Conservation (phyloP, 352 stramenopile species). For the Pythium rhizo-oryzae region DNA sequence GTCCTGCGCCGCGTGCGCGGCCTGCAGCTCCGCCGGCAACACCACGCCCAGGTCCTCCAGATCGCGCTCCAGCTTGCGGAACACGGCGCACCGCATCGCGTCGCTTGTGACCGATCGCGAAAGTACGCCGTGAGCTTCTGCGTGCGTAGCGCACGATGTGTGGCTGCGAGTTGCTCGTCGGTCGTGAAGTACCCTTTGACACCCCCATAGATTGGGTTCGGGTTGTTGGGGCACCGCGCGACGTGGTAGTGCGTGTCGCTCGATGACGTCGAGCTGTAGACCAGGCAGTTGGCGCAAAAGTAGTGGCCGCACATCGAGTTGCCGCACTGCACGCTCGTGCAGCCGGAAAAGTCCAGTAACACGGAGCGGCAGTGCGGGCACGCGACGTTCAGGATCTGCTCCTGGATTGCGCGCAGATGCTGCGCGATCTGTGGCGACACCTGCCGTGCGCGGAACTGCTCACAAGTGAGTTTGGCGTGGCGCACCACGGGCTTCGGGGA, state of each 20-base stretch:
- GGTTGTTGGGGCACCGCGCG: constrained; percentile 18
- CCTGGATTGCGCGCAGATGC: constrained; percentile 24
- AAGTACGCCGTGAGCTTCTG: constrained; percentile 22
- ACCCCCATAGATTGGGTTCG: constrained; percentile 9
- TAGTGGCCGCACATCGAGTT: constrained; percentile 25
- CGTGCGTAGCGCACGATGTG: constrained; percentile 17
- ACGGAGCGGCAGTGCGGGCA: constrained; percentile 30
- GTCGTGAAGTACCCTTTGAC: constrained; percentile 22
- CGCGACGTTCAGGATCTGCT: constrained; percentile 32
- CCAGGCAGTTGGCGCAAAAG: constrained; percentile 36
- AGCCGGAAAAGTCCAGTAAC: constrained; percentile 34
- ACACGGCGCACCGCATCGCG: constrained; percentile 7
- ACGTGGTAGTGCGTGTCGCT: constrained; percentile 30
- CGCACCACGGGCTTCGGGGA: neutral
- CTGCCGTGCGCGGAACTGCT: constrained; percentile 17
- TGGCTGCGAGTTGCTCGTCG: constrained; percentile 8
- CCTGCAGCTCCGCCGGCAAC: constrained; percentile 10
- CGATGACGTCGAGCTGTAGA: constrained; percentile 22
- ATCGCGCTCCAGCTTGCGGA: constrained; percentile 4
- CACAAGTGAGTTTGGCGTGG: constrained; percentile 17
- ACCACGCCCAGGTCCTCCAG: constrained; percentile 19
- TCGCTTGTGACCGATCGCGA: neutral
- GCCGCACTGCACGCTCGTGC: constrained; percentile 33
- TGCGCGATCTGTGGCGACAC: constrained; percentile 6
- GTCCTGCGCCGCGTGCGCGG: neutral